A percentile compares a stretch with the other conserved stretches of the same genome.
phyloP scores from a whole-genome alignment of 768 basidiomycete genomes.

The Stropharia rugosoannulata region DNA sequence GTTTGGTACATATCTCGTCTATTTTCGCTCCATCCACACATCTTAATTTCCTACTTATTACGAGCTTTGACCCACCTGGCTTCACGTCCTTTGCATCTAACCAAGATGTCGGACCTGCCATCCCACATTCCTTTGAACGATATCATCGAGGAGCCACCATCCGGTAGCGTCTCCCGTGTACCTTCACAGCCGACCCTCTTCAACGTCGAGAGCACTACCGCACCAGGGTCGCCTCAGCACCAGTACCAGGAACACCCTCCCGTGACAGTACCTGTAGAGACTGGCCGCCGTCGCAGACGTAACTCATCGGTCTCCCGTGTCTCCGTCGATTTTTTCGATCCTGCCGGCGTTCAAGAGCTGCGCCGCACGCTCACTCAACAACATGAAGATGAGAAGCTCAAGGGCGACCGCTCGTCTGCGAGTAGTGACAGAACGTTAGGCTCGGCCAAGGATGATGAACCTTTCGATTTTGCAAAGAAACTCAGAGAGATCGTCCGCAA shows the following conservation, averaged over 20 bases:
- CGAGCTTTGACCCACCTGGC: background rate
- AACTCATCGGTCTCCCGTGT: constrained; percentile 34
- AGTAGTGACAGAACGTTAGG: constrained; percentile 26
- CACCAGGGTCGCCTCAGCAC: background rate
- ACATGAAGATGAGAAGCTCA: constrained; percentile 12
- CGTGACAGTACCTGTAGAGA: constrained; percentile 12
- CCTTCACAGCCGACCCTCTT: constrained; percentile 17
- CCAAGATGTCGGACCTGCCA: constrained; percentile 13
- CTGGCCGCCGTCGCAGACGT: constrained; percentile 23
- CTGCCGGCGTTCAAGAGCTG: constrained; percentile 45
- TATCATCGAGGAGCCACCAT: constrained; percentile 18
- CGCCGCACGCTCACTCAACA: constrained; percentile 35
- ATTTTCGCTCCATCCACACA: constrained; percentile 22
- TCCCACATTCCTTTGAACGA: constrained; percentile 11
- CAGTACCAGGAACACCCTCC: constrained; percentile 10
- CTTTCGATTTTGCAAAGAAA: constrained; percentile 38
- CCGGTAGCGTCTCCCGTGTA: constrained; percentile 14
- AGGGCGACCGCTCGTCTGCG: background rate
- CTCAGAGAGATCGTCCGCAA: constrained; percentile 27
- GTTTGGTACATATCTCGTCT: constrained; percentile 16
- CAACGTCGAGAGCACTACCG: background rate
- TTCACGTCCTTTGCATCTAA: constrained; percentile 13
- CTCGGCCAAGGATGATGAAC: constrained; percentile 29
- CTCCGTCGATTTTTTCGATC: constrained; percentile 54
- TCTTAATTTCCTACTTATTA: constrained; percentile 2